Evolutionary conservation across 2,329 filamentous ascomycete species (phyloP).

Genomic region (Pyrenophora graminea): DNA sequence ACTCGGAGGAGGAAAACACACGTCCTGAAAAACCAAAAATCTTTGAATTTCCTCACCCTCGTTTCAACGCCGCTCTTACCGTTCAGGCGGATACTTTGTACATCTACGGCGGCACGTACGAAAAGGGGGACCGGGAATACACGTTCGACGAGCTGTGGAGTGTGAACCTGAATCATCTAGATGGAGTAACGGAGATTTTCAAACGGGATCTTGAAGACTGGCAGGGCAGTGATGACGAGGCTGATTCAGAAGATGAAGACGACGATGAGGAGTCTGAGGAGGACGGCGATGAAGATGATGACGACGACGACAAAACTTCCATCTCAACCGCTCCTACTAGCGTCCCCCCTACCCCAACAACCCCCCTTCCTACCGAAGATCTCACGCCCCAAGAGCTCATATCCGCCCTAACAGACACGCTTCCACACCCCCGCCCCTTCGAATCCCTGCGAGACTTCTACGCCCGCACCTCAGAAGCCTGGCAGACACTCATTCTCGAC

Average conservation of each 20-base stretch:
- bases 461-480: slow-evolving; percentile 80
- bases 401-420: slow-evolving; percentile 66
- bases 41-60: slow-evolving; percentile 83
- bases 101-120: slow-evolving; percentile 93
- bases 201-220: slow-evolving; percentile 84
- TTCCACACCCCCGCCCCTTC: slow-evolving; percentile 80
- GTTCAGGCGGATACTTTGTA: slow-evolving; percentile 92
- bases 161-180: slow-evolving; percentile 90
- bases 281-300: slow-evolving; percentile 51
- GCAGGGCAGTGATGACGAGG: slow-evolving; percentile 60
- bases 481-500: slow-evolving; percentile 85
- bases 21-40: slow-evolving; percentile 60
- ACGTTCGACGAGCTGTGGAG: slow-evolving; percentile 96
- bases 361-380: slow-evolving; percentile 39
- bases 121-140: slow-evolving; percentile 92
- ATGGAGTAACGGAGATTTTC: slow-evolving; percentile 92
- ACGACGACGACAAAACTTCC: slow-evolving; percentile 57
- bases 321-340: slow-evolving; percentile 59
- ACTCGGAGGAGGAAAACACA: slow-evolving; percentile 57
- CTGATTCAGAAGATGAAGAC: slow-evolving; percentile 52
- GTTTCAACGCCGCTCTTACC: slow-evolving; percentile 89
- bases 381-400: slow-evolving; percentile 57
- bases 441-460: slow-evolving; percentile 93
- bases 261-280: slow-evolving; percentile 56
- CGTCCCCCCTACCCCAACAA: slow-evolving; percentile 17